Evolutionary conservation across 805 yeast genomes (phyloP), one percentile per base, ranked within the genome.

Genomic region (Starmerella riodocensis): DNA sequence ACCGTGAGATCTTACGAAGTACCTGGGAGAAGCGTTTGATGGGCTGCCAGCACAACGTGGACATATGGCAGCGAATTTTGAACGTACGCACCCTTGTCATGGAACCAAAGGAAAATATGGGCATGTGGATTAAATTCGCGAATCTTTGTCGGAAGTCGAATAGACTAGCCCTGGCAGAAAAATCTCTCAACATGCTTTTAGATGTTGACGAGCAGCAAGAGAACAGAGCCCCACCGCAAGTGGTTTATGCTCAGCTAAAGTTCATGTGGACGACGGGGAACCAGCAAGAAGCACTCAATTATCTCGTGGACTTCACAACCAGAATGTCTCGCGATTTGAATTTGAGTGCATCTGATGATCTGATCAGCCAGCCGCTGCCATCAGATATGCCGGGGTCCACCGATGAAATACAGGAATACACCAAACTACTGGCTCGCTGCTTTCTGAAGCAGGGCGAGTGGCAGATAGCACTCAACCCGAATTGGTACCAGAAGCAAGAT

Each of bases 371-470:
- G 53, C 86, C 91, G 27, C 60, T 80, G 32, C 94, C 94, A 0
- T 73, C 82, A 5, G 71, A 67, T 14, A 57, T 74, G 4, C 79
- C 82, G 1, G 82, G 79, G 18, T 73, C 76, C 9, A 49, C 55
- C 1, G 76, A 76, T 39, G 86, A 78, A 54, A 80, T 80, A 37
- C 81, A 78, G 48, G 83, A 78, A 44, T 81, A 83, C 53, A 84
- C 95, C 11, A 78, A 73, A 49, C 64, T 93, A 21, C 63, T 91
- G 32, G 96, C 98, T 0, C 70, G 97, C 47, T 91, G 98, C 53
- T 91, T 86, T 63, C 66, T 88, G 59, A 93, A 91, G 54, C 98
- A 91, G 62, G 98, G 99, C 51, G 96, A 91, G 59, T 91, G 99
- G 99, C 91, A 85, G 55, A 81, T 88, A 44, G 77, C 80, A 0